Evolutionary conservation across 202 grass and related monocot species (phyloP), one percentile per base, ranked within the genome.

Genomic region (Schoenoplectus triqueter): DNA sequence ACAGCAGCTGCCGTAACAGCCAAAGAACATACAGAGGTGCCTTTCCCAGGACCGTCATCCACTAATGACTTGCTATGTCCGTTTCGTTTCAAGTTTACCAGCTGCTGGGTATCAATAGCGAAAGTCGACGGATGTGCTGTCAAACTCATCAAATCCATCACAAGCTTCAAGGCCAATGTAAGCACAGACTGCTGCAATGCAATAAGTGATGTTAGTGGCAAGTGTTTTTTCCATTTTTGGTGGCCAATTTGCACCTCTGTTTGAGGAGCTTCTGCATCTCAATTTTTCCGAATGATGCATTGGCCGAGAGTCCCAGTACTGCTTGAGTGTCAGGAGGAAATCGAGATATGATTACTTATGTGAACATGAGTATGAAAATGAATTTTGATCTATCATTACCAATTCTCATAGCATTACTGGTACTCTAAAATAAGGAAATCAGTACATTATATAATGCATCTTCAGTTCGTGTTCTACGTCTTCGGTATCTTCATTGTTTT

Each of bases 71-170:
- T 79, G 21, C 5, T 57, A 1, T 57, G 56, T 62, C 51, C 20
- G 6, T 79, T 79, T 61, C 50, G 10, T 8, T 79, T 79, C 75
- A 63, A 81, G 31, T 63, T 47, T 48, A 81, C 41, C 40, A 18
- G 42, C 5, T 81, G 78, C 15, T 62, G 51, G 78, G 39, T 11
- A 45, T 64, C 78, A 21, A 63, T 81, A 62, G 55, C 31, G 3
- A 60, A 81, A 19, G 78, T 81, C 14, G 78, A 81, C 4, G n/a
- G 45, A 7, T 81, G 78, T 0, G n/a, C 78, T 0, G 39, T 20
- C 1, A 59, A 81, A 14, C 78, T 81, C 40, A 1, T 81, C 40
- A 81, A 81, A 81, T 81, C 78, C 1, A 10, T 81, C 40, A 48
- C 20, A 62, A 17, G 59, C 59, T 62, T 62, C 59, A 62, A 18